phyloP scores from a whole-genome alignment of 2,329 filamentous ascomycete species.

The Alternaria solani region DNA sequence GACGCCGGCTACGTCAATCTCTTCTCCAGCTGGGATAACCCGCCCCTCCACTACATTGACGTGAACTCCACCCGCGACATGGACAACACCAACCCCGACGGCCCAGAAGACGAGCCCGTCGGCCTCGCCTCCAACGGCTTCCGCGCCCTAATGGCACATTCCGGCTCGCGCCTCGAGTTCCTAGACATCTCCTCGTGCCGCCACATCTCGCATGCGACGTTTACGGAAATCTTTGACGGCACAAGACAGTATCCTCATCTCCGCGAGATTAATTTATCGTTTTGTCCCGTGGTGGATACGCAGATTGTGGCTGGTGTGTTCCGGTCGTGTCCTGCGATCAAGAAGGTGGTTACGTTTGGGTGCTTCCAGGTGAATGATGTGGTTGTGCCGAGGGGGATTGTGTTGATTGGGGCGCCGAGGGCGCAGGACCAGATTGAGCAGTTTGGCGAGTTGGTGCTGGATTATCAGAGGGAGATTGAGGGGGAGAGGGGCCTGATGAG shows the following conservation, averaged over 20 bases:
- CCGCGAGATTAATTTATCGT: constrained; percentile 77
- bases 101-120: constrained; percentile 65
- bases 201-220: constrained; percentile 76
- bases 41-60: constrained; percentile 73
- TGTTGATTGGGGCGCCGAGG: constrained; percentile 67
- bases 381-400: constrained; percentile 64
- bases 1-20: constrained; percentile 76
- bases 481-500: constrained; percentile 10
- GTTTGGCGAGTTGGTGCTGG: constrained; percentile 52
- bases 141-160: constrained; percentile 83
- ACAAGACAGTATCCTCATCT: constrained; percentile 71
- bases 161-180: constrained; percentile 68
- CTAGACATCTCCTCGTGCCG: constrained; percentile 86
- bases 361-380: constrained; percentile 68
- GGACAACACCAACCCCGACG: constrained; percentile 73
- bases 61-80: constrained; percentile 79
- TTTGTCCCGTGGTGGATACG: constrained; percentile 74
- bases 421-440: constrained; percentile 66
- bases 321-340: constrained; percentile 66
- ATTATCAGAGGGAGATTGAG: constrained; percentile 39
- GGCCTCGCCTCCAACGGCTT: constrained; percentile 82
- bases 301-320: constrained; percentile 71
- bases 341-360: constrained; percentile 67
- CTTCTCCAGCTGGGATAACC: constrained; percentile 80
- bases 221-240: constrained; percentile 75